A percentile compares a stretch with the other conserved stretches of the same genome.
Evolutionary conservation across 495 filamentous ascomycete species (phyloP).

Genomic region (Penicillium paxilli): DNA sequence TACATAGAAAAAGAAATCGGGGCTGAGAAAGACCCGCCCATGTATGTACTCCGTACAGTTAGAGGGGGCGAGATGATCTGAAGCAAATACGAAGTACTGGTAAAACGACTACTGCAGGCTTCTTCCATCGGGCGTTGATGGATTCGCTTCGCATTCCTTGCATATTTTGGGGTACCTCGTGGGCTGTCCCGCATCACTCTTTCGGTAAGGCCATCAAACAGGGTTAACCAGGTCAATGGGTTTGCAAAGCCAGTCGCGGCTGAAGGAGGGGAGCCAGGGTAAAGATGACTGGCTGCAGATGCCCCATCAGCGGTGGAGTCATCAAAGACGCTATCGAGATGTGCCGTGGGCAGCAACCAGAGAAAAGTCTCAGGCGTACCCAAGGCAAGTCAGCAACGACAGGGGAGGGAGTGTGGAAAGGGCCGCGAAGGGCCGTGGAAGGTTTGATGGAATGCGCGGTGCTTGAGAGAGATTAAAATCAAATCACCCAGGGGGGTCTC

Average conservation of each 20-base stretch:
- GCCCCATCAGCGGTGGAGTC: background rate
- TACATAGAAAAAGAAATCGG: background rate
- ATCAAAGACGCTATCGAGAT: background rate
- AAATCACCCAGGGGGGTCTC: background rate
- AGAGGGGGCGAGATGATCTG: background rate
- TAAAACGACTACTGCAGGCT: background rate
- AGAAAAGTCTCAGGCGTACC: background rate
- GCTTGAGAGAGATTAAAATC: constrained; percentile 7
- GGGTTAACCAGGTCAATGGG: background rate
- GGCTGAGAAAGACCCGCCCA: background rate
- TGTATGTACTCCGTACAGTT: no score
- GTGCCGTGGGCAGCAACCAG: background rate
- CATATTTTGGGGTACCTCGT: background rate
- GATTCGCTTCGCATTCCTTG: background rate
- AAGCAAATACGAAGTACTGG: background rate
- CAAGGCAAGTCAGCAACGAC: background rate
- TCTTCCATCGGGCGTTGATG: background rate
- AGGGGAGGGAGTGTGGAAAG: constrained; percentile 1
- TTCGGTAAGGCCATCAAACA: background rate
- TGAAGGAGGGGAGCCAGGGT: background rate
- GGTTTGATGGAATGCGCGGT: constrained; percentile 11
- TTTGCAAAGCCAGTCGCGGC: background rate
- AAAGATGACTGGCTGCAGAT: background rate
- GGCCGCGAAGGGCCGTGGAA: background rate
- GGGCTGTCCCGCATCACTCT: background rate